Base-by-base conservation (phyloP, 73 alveolate genomes). In the Paramecium caudatum region DNA sequence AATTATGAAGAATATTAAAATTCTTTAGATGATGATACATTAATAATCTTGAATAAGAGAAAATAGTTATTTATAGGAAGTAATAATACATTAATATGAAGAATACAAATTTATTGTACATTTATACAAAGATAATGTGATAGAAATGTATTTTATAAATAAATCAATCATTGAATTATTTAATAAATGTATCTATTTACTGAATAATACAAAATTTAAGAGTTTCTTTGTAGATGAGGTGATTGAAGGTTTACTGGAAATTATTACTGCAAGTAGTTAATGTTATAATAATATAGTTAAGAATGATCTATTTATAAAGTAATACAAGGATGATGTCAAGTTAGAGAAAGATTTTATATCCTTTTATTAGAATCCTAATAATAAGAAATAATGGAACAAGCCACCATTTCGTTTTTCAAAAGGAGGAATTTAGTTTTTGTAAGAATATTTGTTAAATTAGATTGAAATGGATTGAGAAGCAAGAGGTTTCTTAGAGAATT, bases 21-120 rank as follows among this genome's bases (percentile, higher is more conserved):
- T 49, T 49, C 70, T 0, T 49, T 21, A 21, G 30, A 55, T 10
- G 80, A 55, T 9, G 80, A 55, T 23, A 43, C 23, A 23, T 27
- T 55, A 10, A 10, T 55, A 5, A 21, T 55, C 23, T 21, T 55
- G 46, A 55, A 15, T 5, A 55, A 55, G 30, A 55, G 80, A 9
- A 55, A 55, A 55, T 55, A 55, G 30, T 0, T 27, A 27, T 55
- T 55, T 5, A 55, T 55, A 9, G 80, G 45, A 55, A 55, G 45
- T 55, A 55, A 55, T n/a, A 4, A 1, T 21, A 3, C n/a, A 27
- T 27, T 55, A 55, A 12, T 2, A 55, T 55, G 23, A 27, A 55
- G 80, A 55, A 55, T 55, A 55, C 30, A 55, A 19, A 55, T 55
- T 55, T 55, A 55, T 55, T 55, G 80, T 55, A 1, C 80, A 55